phyloP scores from a whole-genome alignment of 148 eudicot genomes.

The Arbutus unedo region DNA sequence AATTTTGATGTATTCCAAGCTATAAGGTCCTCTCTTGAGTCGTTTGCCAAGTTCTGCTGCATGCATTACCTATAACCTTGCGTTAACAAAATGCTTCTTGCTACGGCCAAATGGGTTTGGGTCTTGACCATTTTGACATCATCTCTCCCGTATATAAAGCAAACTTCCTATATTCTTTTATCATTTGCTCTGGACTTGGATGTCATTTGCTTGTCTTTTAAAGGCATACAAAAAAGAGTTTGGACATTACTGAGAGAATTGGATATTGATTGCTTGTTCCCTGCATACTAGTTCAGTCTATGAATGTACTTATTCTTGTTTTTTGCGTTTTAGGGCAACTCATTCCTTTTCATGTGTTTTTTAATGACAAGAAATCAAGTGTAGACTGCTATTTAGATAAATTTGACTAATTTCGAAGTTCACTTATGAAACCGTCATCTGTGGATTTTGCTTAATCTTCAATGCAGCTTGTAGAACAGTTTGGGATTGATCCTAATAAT shows the following conservation, averaged over 20 bases:
- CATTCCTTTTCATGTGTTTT: background rate
- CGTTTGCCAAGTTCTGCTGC: no score
- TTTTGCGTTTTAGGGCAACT: background rate
- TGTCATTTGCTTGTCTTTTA: background rate
- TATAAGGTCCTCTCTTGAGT: background rate
- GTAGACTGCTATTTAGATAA: background rate
- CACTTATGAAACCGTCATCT: background rate
- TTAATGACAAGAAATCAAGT: background rate
- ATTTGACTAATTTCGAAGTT: background rate
- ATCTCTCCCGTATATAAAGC: no score
- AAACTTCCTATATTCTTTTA: no score
- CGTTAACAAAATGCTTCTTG: background rate
- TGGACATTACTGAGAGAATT: background rate
- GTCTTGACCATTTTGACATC: no score
- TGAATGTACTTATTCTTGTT: background rate
- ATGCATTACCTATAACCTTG: background rate
- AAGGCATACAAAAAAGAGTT: background rate
- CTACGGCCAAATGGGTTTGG: background rate
- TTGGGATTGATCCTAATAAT: constrained; percentile 95
- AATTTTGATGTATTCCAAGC: background rate
- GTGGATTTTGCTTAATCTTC: constrained; percentile 15
- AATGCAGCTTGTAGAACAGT: constrained; percentile 88
- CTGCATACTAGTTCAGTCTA: background rate
- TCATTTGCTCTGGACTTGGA: no score
- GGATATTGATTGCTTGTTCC: background rate